A percentile compares a stretch with the other conserved stretches of the same genome.
These are phyloP conservation scores for Starmerella apis DNA, from an alignment of 805 yeast species.

Conservation along the genomic window DNA sequence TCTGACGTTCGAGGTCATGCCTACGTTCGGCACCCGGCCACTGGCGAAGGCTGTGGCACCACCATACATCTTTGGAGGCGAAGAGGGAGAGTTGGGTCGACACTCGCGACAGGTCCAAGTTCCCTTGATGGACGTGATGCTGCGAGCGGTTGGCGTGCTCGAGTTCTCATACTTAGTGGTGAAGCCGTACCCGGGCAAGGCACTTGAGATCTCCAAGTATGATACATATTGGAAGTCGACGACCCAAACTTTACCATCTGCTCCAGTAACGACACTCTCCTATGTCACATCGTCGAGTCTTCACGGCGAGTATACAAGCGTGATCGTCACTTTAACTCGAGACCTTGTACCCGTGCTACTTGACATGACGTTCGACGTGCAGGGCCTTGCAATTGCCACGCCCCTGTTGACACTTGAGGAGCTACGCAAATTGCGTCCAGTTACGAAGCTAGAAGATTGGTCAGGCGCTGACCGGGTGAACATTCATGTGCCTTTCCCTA, in stretches of 20 bases:
- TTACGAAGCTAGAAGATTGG: conserved; percentile 25
- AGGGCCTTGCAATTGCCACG: conserved; percentile 45
- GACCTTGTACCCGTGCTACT: conserved; percentile 76
- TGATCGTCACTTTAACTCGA: conserved; percentile 57
- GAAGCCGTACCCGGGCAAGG: conserved; percentile 74
- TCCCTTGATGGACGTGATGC: conserved; percentile 72
- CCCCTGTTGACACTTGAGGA: conserved; percentile 26
- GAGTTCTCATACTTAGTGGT: conserved; percentile 70
- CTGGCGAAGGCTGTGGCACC: conserved; percentile 82
- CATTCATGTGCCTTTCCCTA: conserved; percentile 28
- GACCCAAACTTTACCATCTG: conserved; percentile 28
- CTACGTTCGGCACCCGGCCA: conserved; percentile 86
- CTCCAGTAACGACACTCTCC: conserved; percentile 36
- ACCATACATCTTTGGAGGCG: conserved; percentile 40
- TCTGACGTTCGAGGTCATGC: conserved; percentile 81
- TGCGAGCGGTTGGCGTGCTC: conserved; percentile 73
- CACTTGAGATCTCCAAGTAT: conserved; percentile 80
- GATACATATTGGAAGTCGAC: conserved; percentile 97
- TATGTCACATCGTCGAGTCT: conserved; percentile 87
- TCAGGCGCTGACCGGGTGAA: conserved; percentile 26
- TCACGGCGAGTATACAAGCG: conserved; percentile 63
- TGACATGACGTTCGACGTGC: conserved; percentile 52
- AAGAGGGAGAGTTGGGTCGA: conserved; percentile 21
- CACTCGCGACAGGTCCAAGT: conserved; percentile 35
- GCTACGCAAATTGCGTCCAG: conserved; percentile 20